Evolutionary conservation across 1,284 basidiomycete species (phyloP).

Genomic region (Pseudozyma flocculosa): DNA sequence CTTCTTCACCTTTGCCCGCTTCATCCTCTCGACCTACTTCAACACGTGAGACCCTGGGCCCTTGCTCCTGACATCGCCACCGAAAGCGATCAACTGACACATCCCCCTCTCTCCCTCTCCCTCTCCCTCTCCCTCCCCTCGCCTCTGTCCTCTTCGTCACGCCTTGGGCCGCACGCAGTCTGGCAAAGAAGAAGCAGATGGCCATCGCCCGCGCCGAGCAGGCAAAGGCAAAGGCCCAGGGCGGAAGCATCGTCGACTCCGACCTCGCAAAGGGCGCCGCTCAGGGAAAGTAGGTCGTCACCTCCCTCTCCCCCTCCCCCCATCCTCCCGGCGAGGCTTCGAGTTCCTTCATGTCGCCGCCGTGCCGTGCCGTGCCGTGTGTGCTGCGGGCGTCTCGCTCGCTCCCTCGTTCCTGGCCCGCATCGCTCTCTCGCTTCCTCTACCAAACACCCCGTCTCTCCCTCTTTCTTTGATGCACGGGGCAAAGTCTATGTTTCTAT

Average conservation of each 20-base stretch:
- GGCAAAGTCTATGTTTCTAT: too few relatives aligned
- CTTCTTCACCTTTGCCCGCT: constrained; percentile 45
- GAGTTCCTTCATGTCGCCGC: too few relatives aligned
- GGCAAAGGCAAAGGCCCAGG: constrained; percentile 8
- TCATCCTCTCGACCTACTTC: constrained; percentile 44
- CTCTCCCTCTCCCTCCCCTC: not conserved
- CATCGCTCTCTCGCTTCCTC: too few relatives aligned
- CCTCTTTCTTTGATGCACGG: too few relatives aligned
- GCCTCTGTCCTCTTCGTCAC: not conserved
- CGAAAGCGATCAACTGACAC: too few relatives aligned
- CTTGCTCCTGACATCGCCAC: too few relatives aligned
- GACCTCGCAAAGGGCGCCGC: constrained; percentile 42
- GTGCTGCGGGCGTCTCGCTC: too few relatives aligned
- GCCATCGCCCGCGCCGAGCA: constrained; percentile 27
- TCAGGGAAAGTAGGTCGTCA: constrained; percentile 21
- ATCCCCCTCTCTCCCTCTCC: not conserved
- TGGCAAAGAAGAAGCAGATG: constrained; percentile 53
- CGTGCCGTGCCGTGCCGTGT: too few relatives aligned
- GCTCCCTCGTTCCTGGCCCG: too few relatives aligned
- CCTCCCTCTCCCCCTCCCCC: too few relatives aligned
- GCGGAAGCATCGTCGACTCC: constrained; percentile 13
- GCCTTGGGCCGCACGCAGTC: not conserved
- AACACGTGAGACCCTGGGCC: constrained; percentile 19
- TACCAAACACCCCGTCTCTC: too few relatives aligned
- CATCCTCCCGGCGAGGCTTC: too few relatives aligned